phyloP scores from a whole-genome alignment of 768 basidiomycete genomes.

The Kwoniella pini region DNA sequence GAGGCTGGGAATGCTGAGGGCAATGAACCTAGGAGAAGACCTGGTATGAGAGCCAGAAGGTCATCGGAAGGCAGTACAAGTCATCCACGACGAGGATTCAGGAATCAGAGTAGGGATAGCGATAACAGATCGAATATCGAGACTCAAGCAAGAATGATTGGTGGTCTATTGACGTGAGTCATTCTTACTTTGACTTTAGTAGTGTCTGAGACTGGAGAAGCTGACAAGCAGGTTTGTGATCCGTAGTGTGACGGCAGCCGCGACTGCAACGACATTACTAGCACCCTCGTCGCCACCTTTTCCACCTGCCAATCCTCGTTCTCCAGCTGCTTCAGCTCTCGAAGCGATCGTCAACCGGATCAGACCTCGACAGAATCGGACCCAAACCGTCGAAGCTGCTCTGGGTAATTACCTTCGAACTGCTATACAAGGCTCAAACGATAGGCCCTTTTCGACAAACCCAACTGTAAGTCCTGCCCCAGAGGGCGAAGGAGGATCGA shows the following conservation, averaged over 20 bases:
- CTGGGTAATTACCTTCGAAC: conserved; percentile 58
- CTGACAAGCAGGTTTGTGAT: background rate
- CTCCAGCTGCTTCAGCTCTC: conserved; percentile 25
- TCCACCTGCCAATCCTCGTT: conserved; percentile 63
- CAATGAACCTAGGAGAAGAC: conserved; percentile 2
- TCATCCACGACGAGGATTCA: too few species aligned
- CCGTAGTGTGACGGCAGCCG: conserved; percentile 79
- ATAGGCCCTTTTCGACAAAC: conserved; percentile 50
- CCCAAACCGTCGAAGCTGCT: conserved; percentile 34
- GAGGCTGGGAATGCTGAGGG: background rate
- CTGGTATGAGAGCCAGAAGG: conserved; percentile 10
- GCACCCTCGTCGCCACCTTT: conserved; percentile 57
- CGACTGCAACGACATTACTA: conserved; percentile 83
- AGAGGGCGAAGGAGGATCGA: background rate
- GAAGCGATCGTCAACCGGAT: conserved; percentile 31
- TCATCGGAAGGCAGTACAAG: conserved; percentile 14
- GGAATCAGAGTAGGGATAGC: conserved; percentile 4
- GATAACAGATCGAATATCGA: conserved; percentile 25
- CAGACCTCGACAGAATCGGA: conserved; percentile 23
- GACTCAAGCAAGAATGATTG: conserved; percentile 42
- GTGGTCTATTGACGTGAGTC: conserved; percentile 42
- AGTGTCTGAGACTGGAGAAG: background rate
- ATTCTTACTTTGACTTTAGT: background rate
- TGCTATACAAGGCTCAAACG: conserved; percentile 33
- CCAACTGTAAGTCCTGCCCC: background rate